Evolutionary conservation across 2,329 filamentous ascomycete genomes (phyloP), one percentile per base, ranked within the genome.

Genomic region (Fusarium azukiicola): DNA sequence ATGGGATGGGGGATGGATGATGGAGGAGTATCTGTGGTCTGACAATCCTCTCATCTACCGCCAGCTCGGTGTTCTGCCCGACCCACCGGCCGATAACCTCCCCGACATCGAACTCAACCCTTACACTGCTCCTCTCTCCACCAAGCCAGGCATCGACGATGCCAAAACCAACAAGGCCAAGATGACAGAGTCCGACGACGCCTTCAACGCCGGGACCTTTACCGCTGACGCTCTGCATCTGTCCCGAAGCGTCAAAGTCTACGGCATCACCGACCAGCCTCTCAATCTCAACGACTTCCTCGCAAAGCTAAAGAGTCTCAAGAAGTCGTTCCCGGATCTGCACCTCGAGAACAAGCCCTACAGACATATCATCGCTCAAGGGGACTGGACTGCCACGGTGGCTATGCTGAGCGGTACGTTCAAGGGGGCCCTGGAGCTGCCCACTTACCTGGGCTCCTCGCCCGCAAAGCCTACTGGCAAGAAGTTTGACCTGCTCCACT

Each of bases 341-440:
- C 38, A 42, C 9, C n/a, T 72, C 7, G 64, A 61, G 6, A 68
- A 61, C 47, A 63, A 50, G n/a, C 70, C 52, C 16, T 56, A 56
- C 52, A 56, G 52, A 16, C 27, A 68, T 21, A 11, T 68, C 17
- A 50, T 72, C 14, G 52, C 21, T 6, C 52, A 61, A 7, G 70
- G 70, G 12, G 70, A 72, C 19, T 72, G 70, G 70, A 72, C 70
- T 19, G 70, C 63, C 7, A 61, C 63, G 3, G 36, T 72, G 2
- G 50, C 63, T 32, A 67, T 49, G 50, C 32, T 72, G 21, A 72
- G 50, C 36, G 70, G 70, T 5, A 72, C 70, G 5, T 40, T 42
- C 16, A 52, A 50, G 11, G 63, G 70, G 4, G 16, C 52, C 3
- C 38, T 61, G 7, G 19, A 9, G 5, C n/a, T 72, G 6, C 70